Evolutionary conservation across 331 rosid species (phyloP), one percentile per base, ranked within the genome.

Genomic region (Malus hybrid): DNA sequence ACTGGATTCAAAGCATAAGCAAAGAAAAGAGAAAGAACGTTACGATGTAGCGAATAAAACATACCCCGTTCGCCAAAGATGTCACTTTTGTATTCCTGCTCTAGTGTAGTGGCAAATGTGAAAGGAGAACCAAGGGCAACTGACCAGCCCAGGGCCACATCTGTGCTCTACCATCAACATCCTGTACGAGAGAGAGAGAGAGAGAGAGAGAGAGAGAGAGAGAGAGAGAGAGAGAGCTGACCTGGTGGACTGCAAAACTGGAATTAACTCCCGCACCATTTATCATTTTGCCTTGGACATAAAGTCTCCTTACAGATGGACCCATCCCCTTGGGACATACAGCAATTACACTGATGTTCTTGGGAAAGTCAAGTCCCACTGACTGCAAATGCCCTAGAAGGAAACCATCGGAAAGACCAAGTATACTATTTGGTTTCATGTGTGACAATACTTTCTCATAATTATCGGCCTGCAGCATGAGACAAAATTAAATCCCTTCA

Each of bases 261-360:
- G 97, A 78, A 80, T 93, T 93, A 66, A 93, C 90, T 79, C 97
- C 98, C 2, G 98, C 98, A 75, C 98, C 97, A 79, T 93, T 93
- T 16, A 93, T 77, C 68, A 91, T 96, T 88, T 88, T 91, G 55
- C 97, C 98, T 84, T 93, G 98, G 32, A 93, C 96, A 83, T 93
- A 93, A 10, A 93, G 91, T 71, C 97, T 91, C 89, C 97, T 88
- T 36, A 93, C 97, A 4, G 98, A 93, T 60, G 98, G 97, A 73
- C 97, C 98, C 98, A 93, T 93, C n/a, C 98, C 97, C 86, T 91
- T 94, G 0, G 97, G 99, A 71, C 96, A 93, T 36, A 93, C 96
- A 65, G 97, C 96, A 82, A 94, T 90, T 16, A 94, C 97, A 69
- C 97, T 94, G 61, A 94, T 76, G 69, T 94, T 75, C 79, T 92